phyloP scores from a whole-genome alignment of 805 yeast species.

The Scheffersomyces stipitis region DNA sequence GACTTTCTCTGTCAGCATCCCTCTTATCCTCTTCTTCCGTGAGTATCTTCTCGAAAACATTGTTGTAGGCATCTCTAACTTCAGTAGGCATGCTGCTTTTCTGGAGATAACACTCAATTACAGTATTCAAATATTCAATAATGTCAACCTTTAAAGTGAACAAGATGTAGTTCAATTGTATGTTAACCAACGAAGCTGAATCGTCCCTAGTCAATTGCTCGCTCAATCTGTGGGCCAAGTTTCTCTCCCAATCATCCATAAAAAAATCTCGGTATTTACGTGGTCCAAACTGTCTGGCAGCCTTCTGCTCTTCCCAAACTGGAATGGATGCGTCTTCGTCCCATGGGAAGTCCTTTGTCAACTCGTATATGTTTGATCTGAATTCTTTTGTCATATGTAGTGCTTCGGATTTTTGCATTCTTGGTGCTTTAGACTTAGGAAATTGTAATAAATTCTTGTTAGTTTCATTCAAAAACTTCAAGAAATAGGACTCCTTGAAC shows the following conservation, averaged over 20 bases:
- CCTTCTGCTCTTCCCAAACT: conserved; percentile 6
- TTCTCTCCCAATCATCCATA: conserved; percentile 31
- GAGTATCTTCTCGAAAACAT: not conserved
- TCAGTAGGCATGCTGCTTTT: conserved; percentile 3
- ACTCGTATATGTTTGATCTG: conserved; percentile 16
- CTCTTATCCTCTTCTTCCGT: conserved; percentile 1
- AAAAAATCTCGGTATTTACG: conserved; percentile 14
- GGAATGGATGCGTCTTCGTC: conserved; percentile 3
- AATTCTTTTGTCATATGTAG: conserved; percentile 20
- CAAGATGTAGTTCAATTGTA: conserved; percentile 38
- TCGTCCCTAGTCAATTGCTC: conserved; percentile 23
- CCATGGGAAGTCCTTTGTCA: conserved; percentile 18
- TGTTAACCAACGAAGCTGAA: conserved; percentile 28
- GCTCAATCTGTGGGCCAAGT: conserved; percentile 23
- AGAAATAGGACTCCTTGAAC: conserved; percentile 22
- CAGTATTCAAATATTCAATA: conserved; percentile 20
- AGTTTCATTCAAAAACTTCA: conserved; percentile 16
- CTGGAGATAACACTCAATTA: conserved; percentile 8
- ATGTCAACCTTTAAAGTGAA: conserved; percentile 34
- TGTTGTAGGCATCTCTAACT: conserved; percentile 5
- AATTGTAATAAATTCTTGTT: conserved; percentile 12
- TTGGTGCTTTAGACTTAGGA: conserved; percentile 13
- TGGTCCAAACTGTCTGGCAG: not conserved
- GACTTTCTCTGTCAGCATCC: conserved; percentile 6
- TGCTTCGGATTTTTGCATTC: conserved; percentile 15